Percentiles rank a stretch among this genome's conserved stretches.
These are phyloP conservation scores for Tricladium varicosporioides DNA, from an alignment of 2,329 filamentous ascomycete genomes.

Conservation along the genomic window DNA sequence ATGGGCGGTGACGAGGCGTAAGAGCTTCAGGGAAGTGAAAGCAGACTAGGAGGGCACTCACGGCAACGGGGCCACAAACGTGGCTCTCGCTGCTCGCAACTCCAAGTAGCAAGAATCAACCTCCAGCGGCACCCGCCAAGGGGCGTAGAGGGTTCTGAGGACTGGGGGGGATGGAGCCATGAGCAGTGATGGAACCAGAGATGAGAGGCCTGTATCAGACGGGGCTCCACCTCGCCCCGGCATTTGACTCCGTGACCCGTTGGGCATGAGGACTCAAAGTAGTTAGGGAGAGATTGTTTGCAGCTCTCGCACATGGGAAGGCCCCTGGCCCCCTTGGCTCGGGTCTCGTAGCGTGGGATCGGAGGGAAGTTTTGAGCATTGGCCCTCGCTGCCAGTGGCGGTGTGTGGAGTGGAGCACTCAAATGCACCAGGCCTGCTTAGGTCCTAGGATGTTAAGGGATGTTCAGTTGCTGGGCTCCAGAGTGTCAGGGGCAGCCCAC, in stretches of 20 bases:
- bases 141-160: no score
- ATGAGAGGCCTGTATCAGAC: slow-evolving; percentile 17
- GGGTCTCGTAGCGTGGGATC: slow-evolving; percentile 5
- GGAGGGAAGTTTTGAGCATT: background rate
- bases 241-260: slow-evolving; percentile 24
- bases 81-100: slow-evolving; percentile 5
- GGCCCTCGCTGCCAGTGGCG: slow-evolving; percentile 9
- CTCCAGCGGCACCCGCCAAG: no score
- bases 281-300: slow-evolving; percentile 13
- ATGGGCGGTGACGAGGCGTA: slow-evolving; percentile 25
- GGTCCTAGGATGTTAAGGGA: no score
- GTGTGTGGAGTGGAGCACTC: slow-evolving; percentile 6
- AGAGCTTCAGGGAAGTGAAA: slow-evolving; percentile 7
- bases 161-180: no score
- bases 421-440: no score
- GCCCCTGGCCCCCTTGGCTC: slow-evolving; percentile 5
- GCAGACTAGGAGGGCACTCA: slow-evolving; percentile 7
- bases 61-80: slow-evolving; percentile 10
- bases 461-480: no score
- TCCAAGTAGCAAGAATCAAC: no score
- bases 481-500: no score
- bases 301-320: slow-evolving; percentile 17
- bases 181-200: background rate
- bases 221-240: slow-evolving; percentile 20
- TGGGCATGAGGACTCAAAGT: slow-evolving; percentile 4